A percentile compares a stretch with the other conserved stretches of the same genome.
These are phyloP conservation scores for Neurospora sp. DNA, from an alignment of 495 filamentous ascomycete genomes.

Conservation along the genomic window DNA sequence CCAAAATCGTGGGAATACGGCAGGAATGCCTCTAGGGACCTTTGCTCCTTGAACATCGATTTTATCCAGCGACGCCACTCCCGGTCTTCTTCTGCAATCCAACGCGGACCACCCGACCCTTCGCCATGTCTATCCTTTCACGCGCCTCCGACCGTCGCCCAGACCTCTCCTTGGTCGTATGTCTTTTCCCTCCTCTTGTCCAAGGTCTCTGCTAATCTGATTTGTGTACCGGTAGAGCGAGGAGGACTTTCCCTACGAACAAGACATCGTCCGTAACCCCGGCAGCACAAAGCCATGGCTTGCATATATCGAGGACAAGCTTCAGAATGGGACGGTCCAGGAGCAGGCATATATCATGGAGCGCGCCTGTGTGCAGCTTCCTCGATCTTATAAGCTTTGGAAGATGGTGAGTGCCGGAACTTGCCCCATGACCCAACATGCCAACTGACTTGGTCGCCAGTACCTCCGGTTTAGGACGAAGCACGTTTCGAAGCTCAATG, in stretches of 20 bases:
- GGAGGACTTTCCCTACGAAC: slow-evolving; percentile 90
- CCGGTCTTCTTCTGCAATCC: background rate
- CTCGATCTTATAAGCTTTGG: slow-evolving; percentile 96
- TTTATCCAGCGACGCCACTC: background rate
- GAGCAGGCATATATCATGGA: slow-evolving; percentile 96
- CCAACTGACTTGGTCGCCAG: slow-evolving; percentile 26
- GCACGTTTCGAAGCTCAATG: slow-evolving; percentile 75
- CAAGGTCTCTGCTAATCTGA: background rate
- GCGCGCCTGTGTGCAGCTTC: slow-evolving; percentile 78
- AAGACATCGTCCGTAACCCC: slow-evolving; percentile 81
- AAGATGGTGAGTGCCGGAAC: slow-evolving; percentile 59
- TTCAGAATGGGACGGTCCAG: slow-evolving; percentile 72
- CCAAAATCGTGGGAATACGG: slow-evolving; percentile 5
- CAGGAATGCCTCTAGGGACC: slow-evolving; percentile 18
- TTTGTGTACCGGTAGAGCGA: slow-evolving; percentile 44
- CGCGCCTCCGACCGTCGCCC: slow-evolving; percentile 26
- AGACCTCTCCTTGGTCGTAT: slow-evolving; percentile 71
- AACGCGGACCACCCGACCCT: background rate
- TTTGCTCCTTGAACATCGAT: background rate
- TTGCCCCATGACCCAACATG: background rate
- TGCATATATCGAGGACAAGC: slow-evolving; percentile 86
- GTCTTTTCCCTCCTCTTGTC: slow-evolving; percentile 20
- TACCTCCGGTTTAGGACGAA: slow-evolving; percentile 81
- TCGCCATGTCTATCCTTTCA: slow-evolving; percentile 22
- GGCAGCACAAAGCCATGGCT: slow-evolving; percentile 92